These are phyloP conservation scores for Kurtzmaniella cleridarum DNA, from an alignment of 805 yeast genomes.

Conservation along the genomic window DNA sequence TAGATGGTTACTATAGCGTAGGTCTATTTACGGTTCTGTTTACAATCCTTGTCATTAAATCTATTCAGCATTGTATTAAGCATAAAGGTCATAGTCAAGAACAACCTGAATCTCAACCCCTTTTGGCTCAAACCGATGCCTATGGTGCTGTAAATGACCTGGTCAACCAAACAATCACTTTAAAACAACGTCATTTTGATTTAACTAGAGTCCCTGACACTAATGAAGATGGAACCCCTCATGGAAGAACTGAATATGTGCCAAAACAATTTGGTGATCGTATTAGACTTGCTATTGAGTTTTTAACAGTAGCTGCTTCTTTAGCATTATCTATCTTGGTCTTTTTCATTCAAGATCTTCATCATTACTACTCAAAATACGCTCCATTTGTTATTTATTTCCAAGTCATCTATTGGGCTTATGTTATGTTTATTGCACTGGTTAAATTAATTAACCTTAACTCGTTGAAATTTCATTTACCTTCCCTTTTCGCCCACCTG, in stretches of 20 bases:
- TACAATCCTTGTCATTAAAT: conserved; percentile 18
- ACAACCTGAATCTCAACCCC: conserved; percentile 24
- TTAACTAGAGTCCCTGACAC: conserved; percentile 48
- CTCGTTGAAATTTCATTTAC: conserved; percentile 31
- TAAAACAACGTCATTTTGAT: conserved; percentile 63
- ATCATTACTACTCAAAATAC: conserved; percentile 26
- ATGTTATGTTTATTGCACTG: conserved; percentile 32
- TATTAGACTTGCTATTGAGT: conserved; percentile 47
- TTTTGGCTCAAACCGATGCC: conserved; percentile 25
- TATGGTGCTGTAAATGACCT: conserved; percentile 23
- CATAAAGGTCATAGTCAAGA: conserved; percentile 8
- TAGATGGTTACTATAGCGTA: conserved; percentile 32
- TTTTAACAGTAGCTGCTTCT: conserved; percentile 38
- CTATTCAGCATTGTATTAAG: conserved; percentile 10
- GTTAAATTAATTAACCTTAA: conserved; percentile 34
- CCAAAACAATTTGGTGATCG: conserved; percentile 50
- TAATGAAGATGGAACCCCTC: conserved; percentile 57
- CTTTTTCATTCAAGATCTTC: conserved; percentile 23
- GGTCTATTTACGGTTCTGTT: conserved; percentile 24
- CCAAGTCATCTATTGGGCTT: conserved; percentile 38
- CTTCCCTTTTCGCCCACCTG: conserved; percentile 61
- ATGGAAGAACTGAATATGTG: conserved; percentile 46
- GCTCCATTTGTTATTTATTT: conserved; percentile 19
- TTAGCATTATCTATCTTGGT: conserved; percentile 31
- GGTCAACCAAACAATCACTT: conserved; percentile 8